Base-by-base conservation (phyloP, 306 rosid species). In the Lathyrus aphaca region DNA sequence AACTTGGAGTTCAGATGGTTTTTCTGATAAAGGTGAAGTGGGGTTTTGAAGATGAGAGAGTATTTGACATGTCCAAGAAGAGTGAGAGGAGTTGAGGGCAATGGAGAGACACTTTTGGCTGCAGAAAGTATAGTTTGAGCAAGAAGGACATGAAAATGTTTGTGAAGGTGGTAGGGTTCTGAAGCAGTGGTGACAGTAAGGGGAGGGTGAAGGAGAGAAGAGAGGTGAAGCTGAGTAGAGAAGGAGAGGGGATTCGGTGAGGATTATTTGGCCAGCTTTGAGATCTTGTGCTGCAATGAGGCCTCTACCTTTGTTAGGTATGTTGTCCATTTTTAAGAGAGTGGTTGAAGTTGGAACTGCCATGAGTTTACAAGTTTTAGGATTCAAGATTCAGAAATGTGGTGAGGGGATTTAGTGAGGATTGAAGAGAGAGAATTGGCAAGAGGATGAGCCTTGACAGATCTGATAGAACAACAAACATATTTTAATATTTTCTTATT, bases 131-230 rank as follows among this genome's bases (percentile, higher is more conserved):
- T 69, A 42, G 69, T 35, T 49, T 4, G 75, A 67, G 61, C 94
- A 87, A n/a, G 76, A 51, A 1, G 83, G 74, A 71, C 91, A 86
- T 8, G 64, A 2, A 3, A 48, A 0, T 11, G 16, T 16, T n/a
- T 18, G n/a, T 1, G 63, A 5, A 4, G 69, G 59, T 50, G 55
- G 7, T 10, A 80, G n/a, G 74, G 51, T 77, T 79, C 70, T 80
- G 84, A 87, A 90, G 75, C 95, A 90, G 75, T 77, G 75, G 57
- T 73, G 46, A 68, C 96, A 90, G 45, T 79, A 79, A 57, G 72
- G 14, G 72, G 14, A 11, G 53, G 27, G 30, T 74, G 27, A 0
- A 21, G 32, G 15, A 46, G 75, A 21, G 38, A 64, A 17, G 45
- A 84, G 75, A 19, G 88, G 87, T 11, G 81, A 32, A 37, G 91